Evolutionary conservation across 495 filamentous ascomycete species (phyloP).

Genomic region (Podospora tetraspora): DNA sequence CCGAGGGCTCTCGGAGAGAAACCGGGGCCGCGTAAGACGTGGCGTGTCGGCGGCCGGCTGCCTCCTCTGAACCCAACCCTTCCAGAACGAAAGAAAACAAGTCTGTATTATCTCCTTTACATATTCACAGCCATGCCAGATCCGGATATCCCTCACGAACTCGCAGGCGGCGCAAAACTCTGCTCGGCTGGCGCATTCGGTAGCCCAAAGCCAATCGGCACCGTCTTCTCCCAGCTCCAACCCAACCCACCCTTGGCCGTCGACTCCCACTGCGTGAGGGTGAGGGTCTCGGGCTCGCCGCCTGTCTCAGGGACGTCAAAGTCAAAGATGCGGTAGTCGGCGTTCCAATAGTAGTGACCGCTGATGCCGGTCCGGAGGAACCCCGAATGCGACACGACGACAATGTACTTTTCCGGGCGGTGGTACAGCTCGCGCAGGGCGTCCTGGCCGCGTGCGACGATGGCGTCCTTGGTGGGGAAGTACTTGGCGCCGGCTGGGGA

Average conservation of each 20-base stretch:
- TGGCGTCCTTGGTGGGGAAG: slow-evolving; percentile 40
- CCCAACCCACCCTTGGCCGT: slow-evolving; percentile 16
- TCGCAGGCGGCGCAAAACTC: not conserved
- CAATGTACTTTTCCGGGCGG: slow-evolving; percentile 55
- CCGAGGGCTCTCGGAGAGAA: not conserved
- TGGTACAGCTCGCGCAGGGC: slow-evolving; percentile 44
- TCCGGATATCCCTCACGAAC: not conserved
- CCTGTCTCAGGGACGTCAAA: slow-evolving; percentile 35
- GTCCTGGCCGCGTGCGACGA: slow-evolving; percentile 45
- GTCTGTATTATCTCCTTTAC: not conserved
- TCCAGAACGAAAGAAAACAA: not conserved
- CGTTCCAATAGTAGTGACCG: slow-evolving; percentile 49
- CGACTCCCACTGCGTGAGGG: slow-evolving; percentile 33
- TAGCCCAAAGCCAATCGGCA: slow-evolving; percentile 9
- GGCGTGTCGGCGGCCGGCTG: not conserved
- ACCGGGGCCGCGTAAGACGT: not conserved
- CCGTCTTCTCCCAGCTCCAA: slow-evolving; percentile 17
- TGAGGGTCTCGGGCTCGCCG: slow-evolving; percentile 18
- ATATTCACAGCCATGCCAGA: not conserved
- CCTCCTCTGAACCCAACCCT: not conserved
- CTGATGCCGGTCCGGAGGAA: slow-evolving; percentile 49
- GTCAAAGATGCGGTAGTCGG: slow-evolving; percentile 58
- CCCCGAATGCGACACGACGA: slow-evolving; percentile 56
- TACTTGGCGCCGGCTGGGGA: slow-evolving; percentile 39
- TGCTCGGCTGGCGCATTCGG: not conserved